Evolutionary conservation across 2,329 filamentous ascomycete species (phyloP), one percentile per base, ranked within the genome.

Genomic region (Paraphoma chrysanthemicola): DNA sequence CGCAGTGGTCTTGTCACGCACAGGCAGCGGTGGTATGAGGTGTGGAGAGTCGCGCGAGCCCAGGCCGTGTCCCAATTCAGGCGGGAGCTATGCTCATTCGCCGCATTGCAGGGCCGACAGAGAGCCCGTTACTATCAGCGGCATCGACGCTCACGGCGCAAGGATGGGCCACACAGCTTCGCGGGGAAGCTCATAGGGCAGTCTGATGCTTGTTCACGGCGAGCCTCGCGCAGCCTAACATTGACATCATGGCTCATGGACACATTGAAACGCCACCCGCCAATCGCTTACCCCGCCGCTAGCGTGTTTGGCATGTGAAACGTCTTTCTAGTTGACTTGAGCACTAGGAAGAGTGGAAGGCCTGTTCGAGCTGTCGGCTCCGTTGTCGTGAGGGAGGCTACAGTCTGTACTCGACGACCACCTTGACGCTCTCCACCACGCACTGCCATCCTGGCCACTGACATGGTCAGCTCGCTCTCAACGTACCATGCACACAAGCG

Each of bases 401-500:
- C 16, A 71, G 66, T 2, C 65, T 60, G 28, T 70, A 72, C 14
- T 62, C 51, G 10, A 72, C 56, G 2, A 51, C 68, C 2, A 73
- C 36, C 16, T 52, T 57, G 5, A 72, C 52, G 8, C 50, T 53
- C 1, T 67, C 51, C 4, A 74, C 71, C 3, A 64, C 38, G 31
- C 71, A 73, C 33, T 62, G 52, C 72, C 72, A 75, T 2, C 70
- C 69, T 4, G 64, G 65, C 43, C 63, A 72, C 71, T 73, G n/a
- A 1, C 4, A 1, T 16, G 2, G 42, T 63, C n/a, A 68, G 57
- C 14, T 9, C 12, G 4, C n/a, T 17, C 23, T 16, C n/a, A 30
- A 16, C 48, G 6, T n/a, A 31, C 23, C 23, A 23, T 23, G n/a
- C n/a, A n/a, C n/a, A n/a, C n/a, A n/a, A n/a, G n/a, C n/a, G n/a